Base-by-base conservation (phyloP, 2,329 filamentous ascomycete genomes). In the Pseudopithomyces chartarum region DNA sequence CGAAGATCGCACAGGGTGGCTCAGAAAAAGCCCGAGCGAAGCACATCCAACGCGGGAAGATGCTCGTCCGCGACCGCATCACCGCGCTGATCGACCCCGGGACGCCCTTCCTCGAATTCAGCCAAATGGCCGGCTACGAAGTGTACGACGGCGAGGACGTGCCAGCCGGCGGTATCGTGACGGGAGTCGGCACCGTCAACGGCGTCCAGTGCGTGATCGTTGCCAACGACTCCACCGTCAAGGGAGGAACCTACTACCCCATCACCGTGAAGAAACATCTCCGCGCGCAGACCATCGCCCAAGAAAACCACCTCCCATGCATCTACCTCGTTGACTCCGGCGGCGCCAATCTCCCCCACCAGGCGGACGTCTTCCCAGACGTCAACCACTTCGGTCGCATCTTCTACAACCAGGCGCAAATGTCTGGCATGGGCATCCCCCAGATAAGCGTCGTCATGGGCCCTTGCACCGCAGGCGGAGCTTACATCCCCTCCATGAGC, bases 201-300 rank as follows among this genome's bases (percentile, higher is more conserved):
- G 94, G 94, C 13, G 92, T 97, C 23, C 89, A 88, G 39, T 98
- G 94, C 76, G 89, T 97, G 80, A 90, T 98, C 66, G 90, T 97
- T 48, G 93, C 92, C 56, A 97, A 98, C 74, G 94, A 97, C 74
- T 96, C 91, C 79, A 97, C 94, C 57, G 94, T 98, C 70, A 99
- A 98, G 79, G 94, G 94, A 51, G 94, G 94, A 22, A 96, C 94
- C 1, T 99, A 99, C 79, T 98, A 94, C 73, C 94, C 94, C 1
- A 92, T 98, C 66, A 99, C 94, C 0, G 91, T 98, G 57, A 97
- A 97, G 81, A 99, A 99, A 82, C 95, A 98, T 76, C 82, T 98
- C 15, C 87, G 94, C 60, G 94, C 94, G 4, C 95, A 99, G 76
- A 88, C 90, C 26, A 90, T 98, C 61, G 94, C 94, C 0, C 86